phyloP scores from a whole-genome alignment of 148 eudicot genomes.

The Vaccinium corymbosum region DNA sequence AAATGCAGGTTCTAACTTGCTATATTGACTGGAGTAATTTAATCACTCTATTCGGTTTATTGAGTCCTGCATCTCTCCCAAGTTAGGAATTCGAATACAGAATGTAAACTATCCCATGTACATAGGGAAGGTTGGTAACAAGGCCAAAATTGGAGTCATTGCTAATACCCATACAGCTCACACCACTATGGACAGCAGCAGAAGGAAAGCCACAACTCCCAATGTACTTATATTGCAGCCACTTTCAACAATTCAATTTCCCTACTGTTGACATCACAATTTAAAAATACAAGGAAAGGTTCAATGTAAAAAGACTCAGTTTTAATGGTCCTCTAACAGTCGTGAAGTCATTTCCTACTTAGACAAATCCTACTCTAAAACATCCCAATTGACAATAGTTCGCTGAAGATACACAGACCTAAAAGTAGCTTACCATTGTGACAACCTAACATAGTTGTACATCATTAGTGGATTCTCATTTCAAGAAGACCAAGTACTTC shows the following conservation, averaged over 20 bases:
- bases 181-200: not conserved
- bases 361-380: not conserved
- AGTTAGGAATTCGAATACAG: not conserved
- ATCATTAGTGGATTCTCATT: not conserved
- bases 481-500: not conserved
- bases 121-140: conserved; percentile 8
- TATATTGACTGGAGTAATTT: not conserved
- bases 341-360: conserved; percentile 2
- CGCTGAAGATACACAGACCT: not conserved
- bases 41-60: not conserved
- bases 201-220: not conserved
- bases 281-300: not conserved
- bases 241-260: not conserved
- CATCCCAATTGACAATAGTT: not conserved
- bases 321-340: not conserved
- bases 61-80: not conserved
- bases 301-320: not conserved
- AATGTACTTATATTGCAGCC: not conserved
- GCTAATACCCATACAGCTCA: not conserved
- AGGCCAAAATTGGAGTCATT: not conserved
- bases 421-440: not conserved
- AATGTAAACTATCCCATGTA: not conserved
- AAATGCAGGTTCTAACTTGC: not conserved
- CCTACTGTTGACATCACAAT: not conserved
- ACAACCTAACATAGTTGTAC: not conserved